Percentiles rank a stretch among this genome's conserved stretches.
These are phyloP conservation scores for Ilex aquifolium DNA, from an alignment of 257 asterid genomes.

Conservation along the genomic window DNA sequence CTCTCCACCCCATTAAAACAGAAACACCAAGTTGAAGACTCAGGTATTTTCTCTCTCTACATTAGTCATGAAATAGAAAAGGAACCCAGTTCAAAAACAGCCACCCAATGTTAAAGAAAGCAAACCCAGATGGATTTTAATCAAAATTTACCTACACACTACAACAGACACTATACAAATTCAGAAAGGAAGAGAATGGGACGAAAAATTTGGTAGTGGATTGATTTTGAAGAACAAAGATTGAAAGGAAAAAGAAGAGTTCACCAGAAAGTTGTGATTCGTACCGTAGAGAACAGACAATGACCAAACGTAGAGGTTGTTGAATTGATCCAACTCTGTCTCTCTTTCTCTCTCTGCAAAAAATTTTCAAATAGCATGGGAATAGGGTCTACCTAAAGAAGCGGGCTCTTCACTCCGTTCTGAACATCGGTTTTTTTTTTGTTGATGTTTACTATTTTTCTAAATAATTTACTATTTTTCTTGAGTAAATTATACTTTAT, in stretches of 20 bases:
- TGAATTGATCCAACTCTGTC: background rate
- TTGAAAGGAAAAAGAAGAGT: background rate
- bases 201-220: constrained; percentile 4
- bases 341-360: too few species aligned
- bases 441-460: too few species aligned
- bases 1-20: background rate
- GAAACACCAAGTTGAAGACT: background rate
- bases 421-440: too few species aligned
- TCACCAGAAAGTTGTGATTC: background rate
- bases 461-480: too few species aligned
- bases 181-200: constrained; percentile 1
- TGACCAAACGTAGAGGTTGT: background rate
- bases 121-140: constrained; percentile 23
- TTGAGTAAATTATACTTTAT: too few species aligned
- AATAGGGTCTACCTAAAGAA: too few species aligned
- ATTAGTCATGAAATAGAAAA: background rate
- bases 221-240: background rate
- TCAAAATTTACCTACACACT: constrained; percentile 14
- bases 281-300: constrained; percentile 6
- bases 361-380: too few species aligned
- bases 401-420: too few species aligned
- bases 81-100: background rate
- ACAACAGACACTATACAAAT: too few species aligned
- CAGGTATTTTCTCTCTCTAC: constrained; percentile 3
- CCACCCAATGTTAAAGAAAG: constrained; percentile 7